Conservation (phyloP, 1,284 basidiomycete species). For the Fereydounia khargensis region DNA sequence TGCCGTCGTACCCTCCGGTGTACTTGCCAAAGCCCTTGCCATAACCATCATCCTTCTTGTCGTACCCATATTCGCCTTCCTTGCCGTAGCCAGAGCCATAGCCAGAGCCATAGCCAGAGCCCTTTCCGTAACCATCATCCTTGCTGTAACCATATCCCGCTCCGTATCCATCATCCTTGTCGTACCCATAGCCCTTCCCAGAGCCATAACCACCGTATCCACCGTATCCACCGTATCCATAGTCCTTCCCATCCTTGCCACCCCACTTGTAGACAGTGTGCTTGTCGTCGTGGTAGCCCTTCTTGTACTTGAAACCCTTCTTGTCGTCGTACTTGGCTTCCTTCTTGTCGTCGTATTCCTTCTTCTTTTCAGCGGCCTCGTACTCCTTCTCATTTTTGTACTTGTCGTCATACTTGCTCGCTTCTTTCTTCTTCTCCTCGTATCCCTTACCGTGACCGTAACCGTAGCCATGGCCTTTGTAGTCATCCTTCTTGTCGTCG, state of each 20-base stretch:
- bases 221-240: no score
- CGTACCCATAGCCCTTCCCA: no score
- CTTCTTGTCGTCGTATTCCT: neutral
- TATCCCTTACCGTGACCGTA: neutral
- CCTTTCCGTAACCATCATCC: no score
- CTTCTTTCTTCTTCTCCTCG: neutral
- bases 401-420: neutral
- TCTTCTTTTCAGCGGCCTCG: neutral
- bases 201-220: no score
- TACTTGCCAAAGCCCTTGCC: no score
- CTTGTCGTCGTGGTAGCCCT: neutral
- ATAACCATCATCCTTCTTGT: no score
- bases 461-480: neutral
- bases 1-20: no score
- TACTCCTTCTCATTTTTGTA: neutral
- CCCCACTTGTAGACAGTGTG: neutral
- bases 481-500: neutral
- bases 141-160: no score
- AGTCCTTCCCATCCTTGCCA: neutral
- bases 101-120: no score
- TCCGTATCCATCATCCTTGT: no score
- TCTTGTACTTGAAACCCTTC: neutral
- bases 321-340: neutral
- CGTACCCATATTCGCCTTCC: no score
- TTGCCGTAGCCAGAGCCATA: no score